Base-by-base conservation (phyloP, 202 grass and related monocot genomes). In the Zizania palustris region DNA sequence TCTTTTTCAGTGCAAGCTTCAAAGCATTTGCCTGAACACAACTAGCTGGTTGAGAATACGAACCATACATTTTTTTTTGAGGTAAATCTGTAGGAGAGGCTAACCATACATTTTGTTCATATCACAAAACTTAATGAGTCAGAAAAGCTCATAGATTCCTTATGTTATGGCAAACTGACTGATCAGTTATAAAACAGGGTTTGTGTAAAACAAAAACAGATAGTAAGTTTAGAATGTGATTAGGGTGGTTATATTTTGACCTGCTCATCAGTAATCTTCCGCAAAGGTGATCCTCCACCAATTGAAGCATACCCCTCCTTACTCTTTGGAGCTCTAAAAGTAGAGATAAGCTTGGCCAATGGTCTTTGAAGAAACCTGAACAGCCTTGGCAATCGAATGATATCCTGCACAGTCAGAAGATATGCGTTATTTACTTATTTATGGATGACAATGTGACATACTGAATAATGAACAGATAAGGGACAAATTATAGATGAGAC, bases 211-310 rank as follows among this genome's bases (percentile, higher is more conserved):
- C 18, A 43, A 9, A 28, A 69, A 16, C 51, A 49, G 40, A 73
- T 5, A 44, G 16, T 48, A 80, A 58, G 12, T 70, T 63, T 16
- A 54, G 13, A 50, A 43, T 4, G 12, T 33, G 3, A 8, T 42
- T 67, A 75, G n/a, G 37, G 13, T 64, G 10, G 57, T 41, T 41
- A 34, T 80, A 78, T 40, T 20, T 34, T 61, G 49, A 97, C 95
- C 95, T 97, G 91, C 64, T 97, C 95, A 75, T 92, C 90, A 3
- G 95, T 97, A 87, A 97, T 97, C 84, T 78, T 94, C 49, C 89
- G 85, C 78, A 97, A 83, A 79, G 91, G 95, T 67, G 91, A 97
- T 58, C 95, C 95, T 61, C 95, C 91, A 78, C 95, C 95, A 61
- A 97, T 97, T 36, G 95, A 89, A 72, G 95, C 82, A 85, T 97